These are phyloP conservation scores for Pichia sp. DNA, from an alignment of 1,139 yeast species.

Conservation along the genomic window DNA sequence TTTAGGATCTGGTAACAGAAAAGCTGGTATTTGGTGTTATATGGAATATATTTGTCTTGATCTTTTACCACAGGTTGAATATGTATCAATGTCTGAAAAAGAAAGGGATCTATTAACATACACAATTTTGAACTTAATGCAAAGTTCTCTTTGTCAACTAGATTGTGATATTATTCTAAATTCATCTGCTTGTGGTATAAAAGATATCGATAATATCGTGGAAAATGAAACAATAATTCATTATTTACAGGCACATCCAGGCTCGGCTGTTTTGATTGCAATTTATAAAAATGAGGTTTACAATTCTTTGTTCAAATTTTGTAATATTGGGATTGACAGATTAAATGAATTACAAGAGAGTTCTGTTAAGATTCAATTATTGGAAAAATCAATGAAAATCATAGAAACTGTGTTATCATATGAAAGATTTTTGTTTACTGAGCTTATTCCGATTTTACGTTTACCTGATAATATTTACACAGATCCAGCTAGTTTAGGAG, in stretches of 20 bases:
- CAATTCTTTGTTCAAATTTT: slow-evolving; percentile 47
- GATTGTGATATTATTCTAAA: slow-evolving; percentile 58
- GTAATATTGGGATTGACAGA: slow-evolving; percentile 51
- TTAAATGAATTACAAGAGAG: slow-evolving; percentile 36
- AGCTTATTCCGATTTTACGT: slow-evolving; percentile 38
- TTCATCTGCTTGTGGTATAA: slow-evolving; percentile 40
- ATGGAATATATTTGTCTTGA: slow-evolving; percentile 64
- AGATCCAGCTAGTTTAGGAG: slow-evolving; percentile 40
- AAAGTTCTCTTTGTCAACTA: slow-evolving; percentile 48
- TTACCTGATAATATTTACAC: slow-evolving; percentile 32
- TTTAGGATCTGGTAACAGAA: slow-evolving; percentile 57
- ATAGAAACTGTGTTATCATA: slow-evolving; percentile 44
- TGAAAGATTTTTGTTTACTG: slow-evolving; percentile 49
- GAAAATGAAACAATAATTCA: slow-evolving; percentile 33
- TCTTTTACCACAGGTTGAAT: slow-evolving; percentile 46
- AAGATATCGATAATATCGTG: slow-evolving; percentile 46
- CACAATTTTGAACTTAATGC: slow-evolving; percentile 46
- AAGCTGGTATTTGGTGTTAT: slow-evolving; percentile 73
- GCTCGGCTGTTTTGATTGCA: slow-evolving; percentile 56
- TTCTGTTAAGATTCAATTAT: slow-evolving; percentile 32
- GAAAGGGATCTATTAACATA: slow-evolving; percentile 46
- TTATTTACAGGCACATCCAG: slow-evolving; percentile 56
- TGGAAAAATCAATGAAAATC: slow-evolving; percentile 37
- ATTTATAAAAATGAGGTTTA: slow-evolving; percentile 55
- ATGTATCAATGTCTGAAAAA: slow-evolving; percentile 28